Conservation (phyloP, 768 basidiomycete genomes). For the Pisolithus sp. region DNA sequence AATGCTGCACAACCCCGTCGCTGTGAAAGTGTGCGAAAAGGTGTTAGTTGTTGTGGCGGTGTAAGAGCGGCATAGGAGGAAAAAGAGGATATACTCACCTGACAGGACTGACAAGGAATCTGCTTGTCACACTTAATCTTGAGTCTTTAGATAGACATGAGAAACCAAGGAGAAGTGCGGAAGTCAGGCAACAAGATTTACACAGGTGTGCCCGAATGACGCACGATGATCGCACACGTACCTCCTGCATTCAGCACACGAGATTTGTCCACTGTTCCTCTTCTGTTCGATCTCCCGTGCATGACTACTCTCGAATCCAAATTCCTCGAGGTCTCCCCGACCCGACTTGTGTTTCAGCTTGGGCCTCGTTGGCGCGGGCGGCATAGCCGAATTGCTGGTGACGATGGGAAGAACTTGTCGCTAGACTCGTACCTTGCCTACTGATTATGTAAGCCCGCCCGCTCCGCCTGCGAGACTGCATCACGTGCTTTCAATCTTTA, state of each 20-base stretch:
- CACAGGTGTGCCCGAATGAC: constrained; percentile 4
- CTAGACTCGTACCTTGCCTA: background rate
- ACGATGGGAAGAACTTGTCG: constrained; percentile 1
- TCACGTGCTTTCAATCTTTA: too few species aligned
- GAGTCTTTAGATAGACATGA: constrained; percentile 34
- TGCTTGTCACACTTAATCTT: constrained; percentile 83
- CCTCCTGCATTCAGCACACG: constrained; percentile 75
- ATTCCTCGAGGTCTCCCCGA: constrained; percentile 46
- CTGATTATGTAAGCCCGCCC: too few species aligned
- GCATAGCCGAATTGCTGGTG: constrained; percentile 35
- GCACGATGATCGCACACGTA: constrained; percentile 48
- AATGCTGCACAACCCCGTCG: constrained; percentile 62
- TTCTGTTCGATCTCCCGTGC: constrained; percentile 68
- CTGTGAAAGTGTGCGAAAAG: constrained; percentile 23
- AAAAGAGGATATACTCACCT: constrained; percentile 34
- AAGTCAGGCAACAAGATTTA: background rate
- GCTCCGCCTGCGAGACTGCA: too few species aligned
- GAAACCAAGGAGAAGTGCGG: background rate
- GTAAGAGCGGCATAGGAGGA: background rate
- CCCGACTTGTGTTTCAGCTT: constrained; percentile 45
- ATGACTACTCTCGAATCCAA: constrained; percentile 45
- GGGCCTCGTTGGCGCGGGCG: constrained; percentile 47
- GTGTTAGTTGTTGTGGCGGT: background rate
- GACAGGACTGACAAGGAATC: constrained; percentile 73
- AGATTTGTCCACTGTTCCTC: constrained; percentile 68